Evolutionary conservation across 2,329 filamentous ascomycete species (phyloP).

Genomic region (Neophaeococcomyces mojaviensis): DNA sequence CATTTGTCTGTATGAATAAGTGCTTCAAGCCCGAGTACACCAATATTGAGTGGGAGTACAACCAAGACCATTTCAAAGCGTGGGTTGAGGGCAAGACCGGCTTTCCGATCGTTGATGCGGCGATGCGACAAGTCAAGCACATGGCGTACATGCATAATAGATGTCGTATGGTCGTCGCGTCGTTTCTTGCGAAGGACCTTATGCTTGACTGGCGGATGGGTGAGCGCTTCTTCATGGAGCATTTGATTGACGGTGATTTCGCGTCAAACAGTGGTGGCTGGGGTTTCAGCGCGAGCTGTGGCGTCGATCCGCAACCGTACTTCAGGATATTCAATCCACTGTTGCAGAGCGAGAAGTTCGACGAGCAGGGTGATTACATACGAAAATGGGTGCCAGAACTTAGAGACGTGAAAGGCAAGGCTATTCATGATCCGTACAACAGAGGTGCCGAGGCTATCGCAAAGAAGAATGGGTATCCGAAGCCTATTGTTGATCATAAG

Average conservation of each 20-base stretch:
- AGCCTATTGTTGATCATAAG: conserved; percentile 68
- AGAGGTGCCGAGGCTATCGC: conserved; percentile 54
- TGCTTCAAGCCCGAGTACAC: conserved; percentile 78
- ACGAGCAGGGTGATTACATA: conserved; percentile 71
- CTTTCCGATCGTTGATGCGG: conserved; percentile 76
- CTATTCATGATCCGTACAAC: conserved; percentile 73
- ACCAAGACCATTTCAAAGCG: conserved; percentile 58
- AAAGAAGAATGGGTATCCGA: conserved; percentile 63
- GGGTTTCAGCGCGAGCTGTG: conserved; percentile 59
- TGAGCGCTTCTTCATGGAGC: conserved; percentile 75
- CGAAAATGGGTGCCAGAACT: conserved; percentile 76
- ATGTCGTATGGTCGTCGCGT: conserved; percentile 75
- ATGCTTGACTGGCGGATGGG: conserved; percentile 77
- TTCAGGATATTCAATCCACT: conserved; percentile 86
- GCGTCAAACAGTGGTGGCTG: conserved; percentile 68
- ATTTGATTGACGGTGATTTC: conserved; percentile 72
- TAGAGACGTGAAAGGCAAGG: conserved; percentile 40
- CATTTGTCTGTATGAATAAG: conserved; percentile 65
- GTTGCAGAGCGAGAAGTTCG: conserved; percentile 79
- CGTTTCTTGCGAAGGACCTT: conserved; percentile 72
- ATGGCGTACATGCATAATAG: conserved; percentile 79
- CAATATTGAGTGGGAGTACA: conserved; percentile 75
- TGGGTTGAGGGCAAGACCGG: conserved; percentile 73
- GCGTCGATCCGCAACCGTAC: conserved; percentile 81
- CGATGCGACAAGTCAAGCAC: conserved; percentile 67